Percentiles rank a stretch among this genome's conserved stretches.
phyloP scores from a whole-genome alignment of 2,329 filamentous ascomycete genomes.

The Scytalidium lignicola region DNA sequence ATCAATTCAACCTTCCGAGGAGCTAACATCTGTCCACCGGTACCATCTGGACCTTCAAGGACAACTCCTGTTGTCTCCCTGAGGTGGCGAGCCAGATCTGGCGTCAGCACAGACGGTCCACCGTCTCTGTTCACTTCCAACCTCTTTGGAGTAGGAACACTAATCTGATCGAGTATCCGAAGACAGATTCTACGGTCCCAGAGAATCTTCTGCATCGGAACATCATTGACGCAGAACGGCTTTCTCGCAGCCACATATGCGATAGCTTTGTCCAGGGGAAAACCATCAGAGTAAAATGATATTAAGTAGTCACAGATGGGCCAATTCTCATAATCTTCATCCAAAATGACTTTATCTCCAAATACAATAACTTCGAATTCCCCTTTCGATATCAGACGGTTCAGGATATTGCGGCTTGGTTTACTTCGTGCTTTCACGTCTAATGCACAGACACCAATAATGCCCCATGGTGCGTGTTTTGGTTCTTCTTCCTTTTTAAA shows the following conservation, averaged over 20 bases:
- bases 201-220: constrained; percentile 93
- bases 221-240: constrained; percentile 95
- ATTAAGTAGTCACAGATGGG: constrained; percentile 89
- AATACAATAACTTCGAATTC: constrained; percentile 98
- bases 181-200: constrained; percentile 94
- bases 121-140: constrained; percentile 92
- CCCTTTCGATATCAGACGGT: constrained; percentile 79
- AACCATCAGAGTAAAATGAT: constrained; percentile 97
- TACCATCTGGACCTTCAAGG: constrained; percentile 65
- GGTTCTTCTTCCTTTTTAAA: constrained; percentile 52
- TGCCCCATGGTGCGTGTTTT: constrained; percentile 56
- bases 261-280: constrained; percentile 94
- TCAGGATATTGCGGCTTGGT: constrained; percentile 92
- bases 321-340: constrained; percentile 96
- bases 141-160: constrained; percentile 82
- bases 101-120: constrained; percentile 71
- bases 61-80: constrained; percentile 74
- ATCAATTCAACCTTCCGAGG: constrained; percentile 73
- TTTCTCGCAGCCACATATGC: constrained; percentile 90
- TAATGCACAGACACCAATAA: constrained; percentile 90
- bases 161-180: constrained; percentile 79
- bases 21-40: constrained; percentile 42
- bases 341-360: constrained; percentile 96
- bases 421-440: constrained; percentile 96
- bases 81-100: constrained; percentile 75